Conservation (phyloP, 257 asterid genomes). For the Hygrophila difformis region DNA sequence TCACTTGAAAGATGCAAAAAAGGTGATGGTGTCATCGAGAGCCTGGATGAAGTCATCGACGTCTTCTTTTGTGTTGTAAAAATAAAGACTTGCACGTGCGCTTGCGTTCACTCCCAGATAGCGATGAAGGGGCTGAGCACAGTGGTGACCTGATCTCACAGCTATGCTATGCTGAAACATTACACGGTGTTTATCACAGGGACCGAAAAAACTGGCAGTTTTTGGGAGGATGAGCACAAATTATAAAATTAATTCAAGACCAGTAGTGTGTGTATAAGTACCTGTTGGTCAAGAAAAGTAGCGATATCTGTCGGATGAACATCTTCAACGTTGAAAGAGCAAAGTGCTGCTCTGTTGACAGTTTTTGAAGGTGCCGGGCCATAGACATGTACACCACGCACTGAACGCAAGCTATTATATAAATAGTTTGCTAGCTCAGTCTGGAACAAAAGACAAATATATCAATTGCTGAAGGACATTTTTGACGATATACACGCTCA, state of each 20-base stretch:
- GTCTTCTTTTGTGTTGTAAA: constrained; percentile 91
- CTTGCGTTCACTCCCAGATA: constrained; percentile 69
- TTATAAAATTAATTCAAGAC: no score
- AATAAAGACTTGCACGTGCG: constrained; percentile 89
- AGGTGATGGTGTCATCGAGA: constrained; percentile 59
- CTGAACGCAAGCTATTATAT: constrained; percentile 39
- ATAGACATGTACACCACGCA: constrained; percentile 58
- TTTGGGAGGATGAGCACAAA: no score
- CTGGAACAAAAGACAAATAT: constrained; percentile 27
- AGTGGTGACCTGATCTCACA: constrained; percentile 90
- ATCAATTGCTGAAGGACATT: no score
- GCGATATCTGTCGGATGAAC: constrained; percentile 86
- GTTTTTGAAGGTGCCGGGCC: constrained; percentile 78
- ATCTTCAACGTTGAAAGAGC: constrained; percentile 81
- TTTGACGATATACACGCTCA: no score
- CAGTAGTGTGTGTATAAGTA: constrained; percentile 9
- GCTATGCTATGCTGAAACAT: constrained; percentile 71
- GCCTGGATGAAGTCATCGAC: constrained; percentile 63
- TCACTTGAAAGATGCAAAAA: constrained; percentile 52
- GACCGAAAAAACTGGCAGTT: no score
- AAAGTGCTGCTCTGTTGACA: constrained; percentile 66
- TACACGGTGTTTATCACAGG: no score
- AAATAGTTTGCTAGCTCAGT: constrained; percentile 61
- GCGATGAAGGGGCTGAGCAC: constrained; percentile 92
- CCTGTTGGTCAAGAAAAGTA: constrained; percentile 85